Percentiles rank a stretch among this genome's conserved stretches.
These are phyloP conservation scores for Toxicodendron radicans DNA, from an alignment of 345 rosid species.

Conservation along the genomic window DNA sequence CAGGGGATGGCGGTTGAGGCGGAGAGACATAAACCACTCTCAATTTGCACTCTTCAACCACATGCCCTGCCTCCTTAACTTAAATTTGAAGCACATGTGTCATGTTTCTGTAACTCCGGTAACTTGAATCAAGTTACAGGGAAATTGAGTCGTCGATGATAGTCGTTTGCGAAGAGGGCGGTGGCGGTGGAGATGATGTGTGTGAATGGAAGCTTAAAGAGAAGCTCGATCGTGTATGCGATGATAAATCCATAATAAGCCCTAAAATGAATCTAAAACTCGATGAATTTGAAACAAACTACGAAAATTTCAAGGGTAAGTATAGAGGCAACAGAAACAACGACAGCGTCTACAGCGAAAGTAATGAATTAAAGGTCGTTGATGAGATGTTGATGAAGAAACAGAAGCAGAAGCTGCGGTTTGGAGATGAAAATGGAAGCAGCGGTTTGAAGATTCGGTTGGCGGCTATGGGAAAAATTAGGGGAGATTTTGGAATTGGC, in stretches of 20 bases:
- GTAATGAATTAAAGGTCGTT: constrained; percentile 26
- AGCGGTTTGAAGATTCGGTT: too few species aligned
- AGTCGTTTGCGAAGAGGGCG: constrained; percentile 21
- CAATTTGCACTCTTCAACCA: constrained; percentile 76
- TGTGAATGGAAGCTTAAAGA: constrained; percentile 57
- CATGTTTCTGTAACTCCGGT: too few species aligned
- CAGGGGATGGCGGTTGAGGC: constrained; percentile 77
- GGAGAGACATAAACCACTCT: constrained; percentile 71
- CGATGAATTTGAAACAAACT: neutral
- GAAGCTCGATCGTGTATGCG: constrained; percentile 47
- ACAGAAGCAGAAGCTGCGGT: constrained; percentile 14
- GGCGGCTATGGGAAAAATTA: too few species aligned
- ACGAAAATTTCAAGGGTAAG: constrained; percentile 27
- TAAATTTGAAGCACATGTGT: too few species aligned
- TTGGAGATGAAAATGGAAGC: too few species aligned
- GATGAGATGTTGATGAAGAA: constrained; percentile 18
- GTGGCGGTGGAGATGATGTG: constrained; percentile 23
- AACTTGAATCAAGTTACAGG: constrained; percentile 42
- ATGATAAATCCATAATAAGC: constrained; percentile 59
- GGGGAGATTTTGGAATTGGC: too few species aligned
- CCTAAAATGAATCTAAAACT: neutral
- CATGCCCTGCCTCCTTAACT: constrained; percentile 71
- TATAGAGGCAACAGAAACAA: constrained; percentile 56
- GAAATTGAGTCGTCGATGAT: constrained; percentile 46
- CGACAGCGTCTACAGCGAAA: constrained; percentile 42